Evolutionary conservation across 768 basidiomycete species (phyloP), one percentile per base, ranked within the genome.

Genomic region (Podaxis rugospora): DNA sequence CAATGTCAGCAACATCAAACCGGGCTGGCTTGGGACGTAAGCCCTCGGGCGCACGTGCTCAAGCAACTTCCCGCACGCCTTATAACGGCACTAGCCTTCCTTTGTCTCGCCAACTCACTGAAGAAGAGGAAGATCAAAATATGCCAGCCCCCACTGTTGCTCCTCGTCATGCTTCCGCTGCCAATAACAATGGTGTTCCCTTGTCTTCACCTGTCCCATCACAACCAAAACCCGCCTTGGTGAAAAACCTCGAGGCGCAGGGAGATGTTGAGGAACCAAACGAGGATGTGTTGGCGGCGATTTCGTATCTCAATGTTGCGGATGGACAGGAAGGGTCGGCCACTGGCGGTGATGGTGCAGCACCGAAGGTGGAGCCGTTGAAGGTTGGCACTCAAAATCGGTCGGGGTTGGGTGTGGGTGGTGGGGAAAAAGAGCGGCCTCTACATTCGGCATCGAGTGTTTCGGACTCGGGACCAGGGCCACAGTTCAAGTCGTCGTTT

Each of bases 41-140:
- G 68, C 90, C 90, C 21, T 87, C 89, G 35, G 90, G 90, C 52
- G 90, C 90, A 86, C 90, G 90, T 86, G 90, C 87, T 51, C 83
- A 78, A 59, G 79, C 81, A 66, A 74, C 73, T 60, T 75, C 61
- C 66, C 65, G 73, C 69, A 55, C 66, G 69, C 63, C 76, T 71
- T 79, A 71, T 74, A 78, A 73, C 71, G 71, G 73, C 67, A 73
- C 75, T 11, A 47, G 57, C 74, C 78, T 59, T 75, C 74, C 55
- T 52, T 39, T 36, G 5, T 44, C 61, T 39, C 69, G 74, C 61
- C 71, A 68, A 62, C 69, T 74, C 65, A 65, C 72, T 32, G 72
- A 75, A 56, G 74, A 77, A 59, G 70, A 70, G 44, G 72, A 72
- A 54, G 71, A 68, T 62, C 72, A 72, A 40, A 52, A 44, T 13